Conservation (phyloP, 2,329 filamentous ascomycete genomes). For the Byssoonygena ceratinophila region DNA sequence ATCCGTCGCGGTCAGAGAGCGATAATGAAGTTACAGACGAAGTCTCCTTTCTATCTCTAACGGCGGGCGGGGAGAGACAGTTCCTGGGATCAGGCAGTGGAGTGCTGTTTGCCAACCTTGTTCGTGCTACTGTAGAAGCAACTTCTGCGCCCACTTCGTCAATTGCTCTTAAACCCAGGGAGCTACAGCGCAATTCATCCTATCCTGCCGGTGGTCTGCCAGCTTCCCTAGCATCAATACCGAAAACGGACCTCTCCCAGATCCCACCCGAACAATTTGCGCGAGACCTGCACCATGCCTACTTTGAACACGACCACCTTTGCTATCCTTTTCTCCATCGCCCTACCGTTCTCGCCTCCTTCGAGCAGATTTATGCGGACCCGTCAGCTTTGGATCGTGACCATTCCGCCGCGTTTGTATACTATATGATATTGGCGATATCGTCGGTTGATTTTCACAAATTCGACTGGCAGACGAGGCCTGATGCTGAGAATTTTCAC, state of each 20-base stretch:
- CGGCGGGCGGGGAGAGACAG: constrained; percentile 35
- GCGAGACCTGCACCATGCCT: constrained; percentile 32
- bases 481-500: constrained; percentile 37
- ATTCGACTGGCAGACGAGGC: constrained; percentile 37
- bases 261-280: constrained; percentile 30
- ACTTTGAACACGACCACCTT: constrained; percentile 37
- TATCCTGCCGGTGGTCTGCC: constrained; percentile 10
- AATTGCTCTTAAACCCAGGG: constrained; percentile 10
- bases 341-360: constrained; percentile 19
- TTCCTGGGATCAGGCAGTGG: constrained; percentile 30
- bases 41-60: constrained; percentile 37
- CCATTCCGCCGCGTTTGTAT: constrained; percentile 31
- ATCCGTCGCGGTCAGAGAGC: constrained; percentile 8
- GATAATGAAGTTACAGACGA: constrained; percentile 32
- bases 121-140: constrained; percentile 23
- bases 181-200: constrained; percentile 8
- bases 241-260: constrained; percentile 10
- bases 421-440: constrained; percentile 39
- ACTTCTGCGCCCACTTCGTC: constrained; percentile 12
- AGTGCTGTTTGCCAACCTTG: constrained; percentile 35
- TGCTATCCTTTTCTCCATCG: constrained; percentile 36
- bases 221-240: constrained; percentile 16
- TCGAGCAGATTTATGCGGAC: constrained; percentile 19
- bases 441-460: constrained; percentile 37
- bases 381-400: constrained; percentile 19